Evolutionary conservation across 2,329 filamentous ascomycete species (phyloP).

Genomic region (Calonectria leucothoes): DNA sequence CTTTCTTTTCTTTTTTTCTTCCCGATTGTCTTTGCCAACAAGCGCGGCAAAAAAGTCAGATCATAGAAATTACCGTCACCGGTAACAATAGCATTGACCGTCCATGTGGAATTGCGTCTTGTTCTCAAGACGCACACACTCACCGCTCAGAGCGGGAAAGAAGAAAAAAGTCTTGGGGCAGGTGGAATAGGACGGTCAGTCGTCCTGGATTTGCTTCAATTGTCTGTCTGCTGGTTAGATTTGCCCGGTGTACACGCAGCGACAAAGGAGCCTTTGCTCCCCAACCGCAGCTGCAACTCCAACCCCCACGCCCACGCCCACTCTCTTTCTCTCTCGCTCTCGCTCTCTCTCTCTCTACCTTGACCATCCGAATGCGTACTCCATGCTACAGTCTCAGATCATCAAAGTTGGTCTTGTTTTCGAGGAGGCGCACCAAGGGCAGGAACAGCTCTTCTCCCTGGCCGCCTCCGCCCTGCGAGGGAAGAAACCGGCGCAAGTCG

Average conservation of each 20-base stretch:
- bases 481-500: slow-evolving; percentile 49
- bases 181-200: neutral
- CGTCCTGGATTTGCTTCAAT: neutral
- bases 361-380: neutral
- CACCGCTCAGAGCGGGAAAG: neutral
- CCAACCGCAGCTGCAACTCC: too few species aligned
- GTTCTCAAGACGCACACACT: neutral
- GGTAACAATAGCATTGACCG: neutral
- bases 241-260: too few species aligned
- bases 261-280: neutral
- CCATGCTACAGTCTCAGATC: slow-evolving; percentile 28
- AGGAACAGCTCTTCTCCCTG: slow-evolving; percentile 44
- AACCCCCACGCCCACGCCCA: neutral
- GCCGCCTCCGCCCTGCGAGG: slow-evolving; percentile 21
- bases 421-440: slow-evolving; percentile 46
- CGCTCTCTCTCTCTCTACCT: neutral
- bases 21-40: neutral
- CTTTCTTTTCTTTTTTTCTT: neutral
- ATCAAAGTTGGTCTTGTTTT: slow-evolving; percentile 35
- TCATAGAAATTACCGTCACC: neutral
- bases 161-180: neutral
- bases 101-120: neutral
- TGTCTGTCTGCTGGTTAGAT: neutral
- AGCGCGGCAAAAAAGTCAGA: neutral
- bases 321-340: neutral